Conservation (phyloP, 805 yeast species). For the Yarrowia bubula region DNA sequence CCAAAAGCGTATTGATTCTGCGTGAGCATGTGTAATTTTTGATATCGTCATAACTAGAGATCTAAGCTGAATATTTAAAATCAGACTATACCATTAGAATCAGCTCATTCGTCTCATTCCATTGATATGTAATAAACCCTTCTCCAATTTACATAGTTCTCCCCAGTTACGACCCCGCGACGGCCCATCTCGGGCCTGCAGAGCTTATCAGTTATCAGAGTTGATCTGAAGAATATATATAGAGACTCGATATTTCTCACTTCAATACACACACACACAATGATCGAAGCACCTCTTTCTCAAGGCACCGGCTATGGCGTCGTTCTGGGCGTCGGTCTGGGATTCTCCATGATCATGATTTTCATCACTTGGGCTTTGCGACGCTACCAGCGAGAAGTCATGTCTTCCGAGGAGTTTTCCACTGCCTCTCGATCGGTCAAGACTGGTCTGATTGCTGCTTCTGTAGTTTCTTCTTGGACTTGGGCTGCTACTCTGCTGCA, state of each 20-base stretch:
- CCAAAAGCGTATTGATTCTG: too few species aligned
- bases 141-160: too few species aligned
- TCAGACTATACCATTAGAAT: neutral
- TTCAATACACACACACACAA: neutral
- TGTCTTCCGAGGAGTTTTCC: slow-evolving; percentile 90
- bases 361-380: slow-evolving; percentile 64
- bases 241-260: too few species aligned
- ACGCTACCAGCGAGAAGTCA: slow-evolving; percentile 79
- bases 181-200: neutral
- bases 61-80: too few species aligned
- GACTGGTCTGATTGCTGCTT: slow-evolving; percentile 80
- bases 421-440: slow-evolving; percentile 90
- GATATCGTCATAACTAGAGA: neutral
- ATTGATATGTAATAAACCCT: neutral
- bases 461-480: slow-evolving; percentile 94
- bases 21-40: too few species aligned
- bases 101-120: neutral
- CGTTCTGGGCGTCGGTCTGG: slow-evolving; percentile 80
- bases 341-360: slow-evolving; percentile 69
- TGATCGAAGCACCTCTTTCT: slow-evolving; percentile 45
- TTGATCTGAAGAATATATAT: neutral
- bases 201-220: neutral
- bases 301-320: slow-evolving; percentile 87
- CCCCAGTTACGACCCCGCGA: too few species aligned
- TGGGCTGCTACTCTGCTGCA: slow-evolving; percentile 81